Conservation (phyloP, 2,329 filamentous ascomycete genomes). For the Venturia carpophila region DNA sequence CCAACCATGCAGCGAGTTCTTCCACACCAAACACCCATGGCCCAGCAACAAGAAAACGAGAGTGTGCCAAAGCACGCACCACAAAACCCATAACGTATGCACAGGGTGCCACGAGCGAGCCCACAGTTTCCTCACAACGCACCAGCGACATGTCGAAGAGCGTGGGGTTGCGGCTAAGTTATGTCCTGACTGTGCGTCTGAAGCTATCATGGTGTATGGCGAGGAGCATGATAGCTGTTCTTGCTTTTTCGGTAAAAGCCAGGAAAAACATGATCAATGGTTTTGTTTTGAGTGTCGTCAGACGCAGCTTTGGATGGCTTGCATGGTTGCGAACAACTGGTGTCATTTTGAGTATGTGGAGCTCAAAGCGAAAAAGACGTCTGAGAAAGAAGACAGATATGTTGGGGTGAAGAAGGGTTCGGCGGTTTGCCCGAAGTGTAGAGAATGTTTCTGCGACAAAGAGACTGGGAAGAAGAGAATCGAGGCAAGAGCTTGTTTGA, state of each 20-base stretch:
- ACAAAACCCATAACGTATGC: neutral
- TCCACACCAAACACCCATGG: neutral
- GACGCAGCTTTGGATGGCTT: neutral
- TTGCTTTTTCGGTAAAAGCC: neutral
- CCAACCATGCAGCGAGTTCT: neutral
- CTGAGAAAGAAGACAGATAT: too few species aligned
- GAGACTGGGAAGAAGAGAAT: neutral
- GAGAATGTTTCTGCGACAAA: neutral
- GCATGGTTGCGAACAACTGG: neutral
- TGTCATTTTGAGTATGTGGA: neutral
- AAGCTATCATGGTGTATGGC: neutral
- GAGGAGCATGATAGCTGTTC: neutral
- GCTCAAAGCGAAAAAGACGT: too few species aligned
- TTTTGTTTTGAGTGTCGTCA: slow-evolving; percentile 6
- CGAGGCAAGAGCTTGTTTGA: neutral
- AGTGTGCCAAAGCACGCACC: neutral
- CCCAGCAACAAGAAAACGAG: neutral
- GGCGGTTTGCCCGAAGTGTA: neutral
- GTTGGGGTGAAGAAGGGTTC: neutral
- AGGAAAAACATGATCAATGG: neutral
- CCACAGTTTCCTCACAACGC: neutral
- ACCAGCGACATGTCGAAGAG: neutral
- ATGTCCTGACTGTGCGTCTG: neutral
- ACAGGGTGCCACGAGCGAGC: neutral
- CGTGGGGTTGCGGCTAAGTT: neutral